phyloP scores from a whole-genome alignment of 257 asterid genomes.

The Gardenia jasminoides region DNA sequence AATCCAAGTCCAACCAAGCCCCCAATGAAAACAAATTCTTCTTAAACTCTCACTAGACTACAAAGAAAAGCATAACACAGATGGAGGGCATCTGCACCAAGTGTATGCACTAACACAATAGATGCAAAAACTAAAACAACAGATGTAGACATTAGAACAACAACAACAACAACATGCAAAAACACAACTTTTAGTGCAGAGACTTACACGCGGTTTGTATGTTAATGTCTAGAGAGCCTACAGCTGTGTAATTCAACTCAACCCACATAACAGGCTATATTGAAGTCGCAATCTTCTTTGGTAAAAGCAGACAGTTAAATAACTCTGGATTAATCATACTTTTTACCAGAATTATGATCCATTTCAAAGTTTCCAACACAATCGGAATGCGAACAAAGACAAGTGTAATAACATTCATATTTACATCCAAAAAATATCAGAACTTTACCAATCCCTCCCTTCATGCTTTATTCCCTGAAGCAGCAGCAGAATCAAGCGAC shows the following conservation, averaged over 20 bases:
- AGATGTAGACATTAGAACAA: no score
- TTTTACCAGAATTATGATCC: not conserved
- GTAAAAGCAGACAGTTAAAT: not conserved
- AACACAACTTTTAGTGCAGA: no score
- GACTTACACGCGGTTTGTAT: no score
- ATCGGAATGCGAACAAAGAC: not conserved
- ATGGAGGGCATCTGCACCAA: no score
- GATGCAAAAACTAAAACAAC: no score
- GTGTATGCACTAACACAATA: no score
- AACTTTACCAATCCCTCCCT: conserved; percentile 17
- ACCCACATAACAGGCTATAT: no score
- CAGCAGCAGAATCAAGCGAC: conserved; percentile 29
- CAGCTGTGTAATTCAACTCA: no score
- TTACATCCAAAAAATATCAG: not conserved
- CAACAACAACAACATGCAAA: no score
- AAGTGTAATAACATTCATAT: not conserved
- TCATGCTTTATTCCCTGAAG: conserved; percentile 22
- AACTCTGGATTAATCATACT: not conserved
- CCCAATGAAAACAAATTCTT: not conserved
- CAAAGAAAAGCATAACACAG: not conserved
- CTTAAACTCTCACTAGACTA: not conserved
- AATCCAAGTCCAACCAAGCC: not conserved
- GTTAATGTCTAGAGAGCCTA: no score
- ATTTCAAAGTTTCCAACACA: not conserved
- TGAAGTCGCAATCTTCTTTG: not conserved